Conservation (phyloP, 345 rosid genomes). For the Pistacia integerrima region DNA sequence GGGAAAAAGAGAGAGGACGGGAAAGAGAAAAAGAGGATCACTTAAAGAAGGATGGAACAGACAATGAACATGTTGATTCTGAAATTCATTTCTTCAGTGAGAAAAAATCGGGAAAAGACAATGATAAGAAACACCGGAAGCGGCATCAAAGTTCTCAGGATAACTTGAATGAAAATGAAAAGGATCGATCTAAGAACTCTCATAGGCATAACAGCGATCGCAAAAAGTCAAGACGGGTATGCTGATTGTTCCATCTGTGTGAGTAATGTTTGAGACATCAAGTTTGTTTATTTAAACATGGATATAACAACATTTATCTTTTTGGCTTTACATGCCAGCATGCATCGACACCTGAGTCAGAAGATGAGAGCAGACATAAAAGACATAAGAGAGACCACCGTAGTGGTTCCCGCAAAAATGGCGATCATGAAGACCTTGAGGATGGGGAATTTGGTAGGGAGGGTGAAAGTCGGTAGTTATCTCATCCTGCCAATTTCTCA, state of each 20-base stretch:
- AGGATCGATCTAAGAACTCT: constrained; percentile 49
- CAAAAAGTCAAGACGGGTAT: constrained; percentile 70
- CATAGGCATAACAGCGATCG: constrained; percentile 55
- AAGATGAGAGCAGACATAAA: constrained; percentile 62
- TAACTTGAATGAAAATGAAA: constrained; percentile 53
- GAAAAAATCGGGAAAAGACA: constrained; percentile 60
- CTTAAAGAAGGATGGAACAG: constrained; percentile 50
- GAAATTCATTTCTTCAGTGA: constrained; percentile 44
- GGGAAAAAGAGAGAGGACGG: constrained; percentile 65
- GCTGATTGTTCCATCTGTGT: constrained; percentile 18
- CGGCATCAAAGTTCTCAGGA: constrained; percentile 50
- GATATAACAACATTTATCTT: constrained; percentile 5
- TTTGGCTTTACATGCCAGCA: constrained; percentile 39
- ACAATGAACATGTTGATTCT: constrained; percentile 39
- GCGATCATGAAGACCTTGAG: constrained; percentile 72
- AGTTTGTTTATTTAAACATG: neutral
- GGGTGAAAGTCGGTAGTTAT: constrained; percentile 32
- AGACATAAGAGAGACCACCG: constrained; percentile 65
- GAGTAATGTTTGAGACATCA: constrained; percentile 2
- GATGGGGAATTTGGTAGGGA: constrained; percentile 83
- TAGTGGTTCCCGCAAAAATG: constrained; percentile 51
- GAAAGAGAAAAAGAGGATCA: constrained; percentile 63
- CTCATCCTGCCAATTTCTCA: constrained; percentile 12
- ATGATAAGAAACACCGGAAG: constrained; percentile 58
- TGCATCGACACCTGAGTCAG: constrained; percentile 64